phyloP scores from a whole-genome alignment of 805 yeast genomes.

The Lipomyces mesembrius region DNA sequence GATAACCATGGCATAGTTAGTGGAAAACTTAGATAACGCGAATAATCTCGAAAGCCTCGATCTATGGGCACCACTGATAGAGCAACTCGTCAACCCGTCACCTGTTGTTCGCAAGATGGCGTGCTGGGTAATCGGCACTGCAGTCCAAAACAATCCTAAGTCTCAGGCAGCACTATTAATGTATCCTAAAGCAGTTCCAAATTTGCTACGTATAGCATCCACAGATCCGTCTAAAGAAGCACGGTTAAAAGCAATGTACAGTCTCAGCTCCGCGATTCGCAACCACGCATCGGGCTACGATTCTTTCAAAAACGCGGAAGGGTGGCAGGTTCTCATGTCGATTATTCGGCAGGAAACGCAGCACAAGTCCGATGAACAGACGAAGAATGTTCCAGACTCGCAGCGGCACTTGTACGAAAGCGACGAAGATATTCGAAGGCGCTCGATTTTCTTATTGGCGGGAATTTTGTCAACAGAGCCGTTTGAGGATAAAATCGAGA shows the following conservation, averaged over 20 bases:
- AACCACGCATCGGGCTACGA: slow-evolving; percentile 64
- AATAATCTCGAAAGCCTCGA: slow-evolving; percentile 83
- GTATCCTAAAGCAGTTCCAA: slow-evolving; percentile 43
- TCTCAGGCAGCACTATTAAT: slow-evolving; percentile 56
- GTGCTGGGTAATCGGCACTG: slow-evolving; percentile 81
- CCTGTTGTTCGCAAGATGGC: slow-evolving; percentile 60
- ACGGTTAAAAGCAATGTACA: slow-evolving; percentile 71
- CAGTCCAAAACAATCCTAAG: slow-evolving; percentile 86
- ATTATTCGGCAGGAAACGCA: slow-evolving; percentile 23
- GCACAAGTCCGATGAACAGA: neutral
- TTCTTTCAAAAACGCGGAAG: slow-evolving; percentile 60
- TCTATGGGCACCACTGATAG: slow-evolving; percentile 76
- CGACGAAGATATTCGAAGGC: slow-evolving; percentile 29
- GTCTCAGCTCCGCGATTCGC: slow-evolving; percentile 72
- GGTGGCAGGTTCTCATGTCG: slow-evolving; percentile 55
- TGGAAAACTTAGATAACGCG: slow-evolving; percentile 93
- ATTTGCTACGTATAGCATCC: slow-evolving; percentile 42
- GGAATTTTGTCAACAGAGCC: slow-evolving; percentile 37
- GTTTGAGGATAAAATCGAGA: slow-evolving; percentile 27
- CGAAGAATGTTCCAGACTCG: slow-evolving; percentile 2
- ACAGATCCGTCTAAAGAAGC: slow-evolving; percentile 45
- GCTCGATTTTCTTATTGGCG: slow-evolving; percentile 33
- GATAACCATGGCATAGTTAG: slow-evolving; percentile 48
- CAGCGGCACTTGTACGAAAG: slow-evolving; percentile 23
- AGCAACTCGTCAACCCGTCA: slow-evolving; percentile 53